phyloP scores from a whole-genome alignment of 2,329 filamentous ascomycete species.

The Sarocladium kiliense region DNA sequence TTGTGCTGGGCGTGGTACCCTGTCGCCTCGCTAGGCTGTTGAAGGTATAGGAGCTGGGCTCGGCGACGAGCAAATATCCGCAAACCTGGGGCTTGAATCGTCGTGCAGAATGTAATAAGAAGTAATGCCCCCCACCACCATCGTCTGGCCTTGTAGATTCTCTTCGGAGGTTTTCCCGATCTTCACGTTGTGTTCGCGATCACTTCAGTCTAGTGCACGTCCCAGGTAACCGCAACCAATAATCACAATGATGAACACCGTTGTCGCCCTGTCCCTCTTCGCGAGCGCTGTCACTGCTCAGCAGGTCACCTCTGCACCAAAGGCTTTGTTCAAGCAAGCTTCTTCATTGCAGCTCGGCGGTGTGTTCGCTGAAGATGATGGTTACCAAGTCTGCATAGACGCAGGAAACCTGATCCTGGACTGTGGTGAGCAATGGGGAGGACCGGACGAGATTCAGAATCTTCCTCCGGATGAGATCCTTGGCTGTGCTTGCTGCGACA shows the following conservation, averaged over 20 bases:
- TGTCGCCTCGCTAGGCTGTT: not conserved
- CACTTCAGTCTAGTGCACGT: not conserved
- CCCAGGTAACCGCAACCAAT: not conserved
- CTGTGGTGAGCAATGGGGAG: constrained; percentile 20
- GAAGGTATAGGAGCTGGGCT: not conserved
- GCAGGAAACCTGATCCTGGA: constrained; percentile 16
- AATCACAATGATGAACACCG: constrained; percentile 18
- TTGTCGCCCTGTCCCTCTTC: constrained; percentile 16
- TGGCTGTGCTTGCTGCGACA: constrained; percentile 24
- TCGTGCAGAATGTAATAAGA: not conserved
- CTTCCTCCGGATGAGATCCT: constrained; percentile 18
- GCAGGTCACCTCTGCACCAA: constrained; percentile 15
- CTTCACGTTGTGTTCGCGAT: not conserved
- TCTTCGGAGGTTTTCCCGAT: not conserved
- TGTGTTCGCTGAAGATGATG: constrained; percentile 16
- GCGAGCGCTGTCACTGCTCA: constrained; percentile 22
- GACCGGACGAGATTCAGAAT: constrained; percentile 16
- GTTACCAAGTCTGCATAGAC: constrained; percentile 19
- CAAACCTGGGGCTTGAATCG: not conserved
- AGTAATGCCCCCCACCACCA: not conserved
- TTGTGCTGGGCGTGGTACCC: not conserved
- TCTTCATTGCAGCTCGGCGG: constrained; percentile 17
- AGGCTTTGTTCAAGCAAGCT: constrained; percentile 13
- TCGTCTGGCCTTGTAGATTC: not conserved
- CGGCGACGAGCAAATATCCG: not conserved